Conservation (phyloP, 2,329 filamentous ascomycete species). For the Gnomoniopsis sp. region DNA sequence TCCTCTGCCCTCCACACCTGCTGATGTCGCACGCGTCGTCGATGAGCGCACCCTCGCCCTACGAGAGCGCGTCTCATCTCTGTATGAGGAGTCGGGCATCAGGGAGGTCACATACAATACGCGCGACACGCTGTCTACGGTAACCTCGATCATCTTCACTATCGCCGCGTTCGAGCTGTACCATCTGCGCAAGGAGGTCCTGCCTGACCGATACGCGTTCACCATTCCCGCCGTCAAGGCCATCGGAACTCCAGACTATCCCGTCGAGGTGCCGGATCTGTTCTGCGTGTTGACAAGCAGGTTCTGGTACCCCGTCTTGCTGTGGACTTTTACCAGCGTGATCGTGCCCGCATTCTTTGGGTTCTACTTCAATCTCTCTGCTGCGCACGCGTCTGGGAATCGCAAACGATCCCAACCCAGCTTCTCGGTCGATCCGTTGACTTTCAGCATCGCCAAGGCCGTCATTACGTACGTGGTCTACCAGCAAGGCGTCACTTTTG, state of each 20-base stretch:
- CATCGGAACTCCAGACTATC: conserved; percentile 54
- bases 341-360: conserved; percentile 67
- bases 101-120: conserved; percentile 62
- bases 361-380: conserved; percentile 88
- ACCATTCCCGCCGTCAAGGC: conserved; percentile 61
- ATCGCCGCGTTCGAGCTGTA: conserved; percentile 68
- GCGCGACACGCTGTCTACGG: conserved; percentile 68
- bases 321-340: conserved; percentile 73
- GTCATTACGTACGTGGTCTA: conserved; percentile 80
- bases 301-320: conserved; percentile 80
- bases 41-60: conserved; percentile 67
- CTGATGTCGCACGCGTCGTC: conserved; percentile 71
- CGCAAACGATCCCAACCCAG: conserved; percentile 44
- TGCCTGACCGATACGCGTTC: conserved; percentile 70
- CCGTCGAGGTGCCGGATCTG: conserved; percentile 73
- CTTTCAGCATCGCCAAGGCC: conserved; percentile 86
- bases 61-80: conserved; percentile 60
- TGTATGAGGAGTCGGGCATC: conserved; percentile 65
- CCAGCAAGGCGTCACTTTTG: conserved; percentile 59
- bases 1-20: conserved; percentile 76
- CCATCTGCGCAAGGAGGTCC: conserved; percentile 65
- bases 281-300: conserved; percentile 70
- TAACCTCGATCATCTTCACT: conserved; percentile 67
- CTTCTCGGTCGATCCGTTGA: conserved; percentile 75
- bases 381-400: conserved; percentile 41